These are phyloP conservation scores for Canna indica DNA, from an alignment of 176 grass and related monocot species.

Conservation along the genomic window DNA sequence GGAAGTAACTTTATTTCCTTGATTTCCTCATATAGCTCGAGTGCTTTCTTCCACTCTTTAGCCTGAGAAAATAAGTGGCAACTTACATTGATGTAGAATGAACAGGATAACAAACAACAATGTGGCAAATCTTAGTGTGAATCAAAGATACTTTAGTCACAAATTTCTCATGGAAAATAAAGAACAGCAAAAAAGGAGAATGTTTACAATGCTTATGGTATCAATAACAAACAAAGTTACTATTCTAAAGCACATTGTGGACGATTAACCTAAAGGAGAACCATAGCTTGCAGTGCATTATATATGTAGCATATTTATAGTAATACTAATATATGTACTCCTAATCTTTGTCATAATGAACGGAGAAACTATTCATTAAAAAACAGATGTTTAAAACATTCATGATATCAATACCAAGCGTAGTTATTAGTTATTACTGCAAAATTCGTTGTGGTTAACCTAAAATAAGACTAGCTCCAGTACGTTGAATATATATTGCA, in stretches of 20 bases:
- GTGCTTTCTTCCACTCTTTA: conserved; percentile 73
- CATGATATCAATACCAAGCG: not conserved
- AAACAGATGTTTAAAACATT: not conserved
- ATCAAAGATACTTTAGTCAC: too few species aligned
- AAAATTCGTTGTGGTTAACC: conserved; percentile 18
- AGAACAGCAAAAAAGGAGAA: not conserved
- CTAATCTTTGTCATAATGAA: not conserved
- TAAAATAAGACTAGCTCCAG: not conserved
- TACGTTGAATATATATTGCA: conserved; percentile 13
- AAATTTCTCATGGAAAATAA: too few species aligned
- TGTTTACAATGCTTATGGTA: too few species aligned
- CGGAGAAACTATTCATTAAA: conserved; percentile 3
- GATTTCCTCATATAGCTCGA: conserved; percentile 77
- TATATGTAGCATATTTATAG: not conserved
- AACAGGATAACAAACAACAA: not conserved
- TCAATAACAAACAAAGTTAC: too few species aligned
- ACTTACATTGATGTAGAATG: not conserved
- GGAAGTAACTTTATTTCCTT: conserved; percentile 63
- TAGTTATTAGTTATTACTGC: not conserved
- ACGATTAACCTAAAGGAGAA: not conserved
- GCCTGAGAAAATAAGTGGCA: conserved; percentile 39
- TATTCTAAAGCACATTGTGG: not conserved
- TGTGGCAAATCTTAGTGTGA: not conserved
- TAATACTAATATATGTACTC: not conserved
- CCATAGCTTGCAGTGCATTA: not conserved